Conservation (phyloP, 139 green algal species). For the Chlorella ohadii region DNA sequence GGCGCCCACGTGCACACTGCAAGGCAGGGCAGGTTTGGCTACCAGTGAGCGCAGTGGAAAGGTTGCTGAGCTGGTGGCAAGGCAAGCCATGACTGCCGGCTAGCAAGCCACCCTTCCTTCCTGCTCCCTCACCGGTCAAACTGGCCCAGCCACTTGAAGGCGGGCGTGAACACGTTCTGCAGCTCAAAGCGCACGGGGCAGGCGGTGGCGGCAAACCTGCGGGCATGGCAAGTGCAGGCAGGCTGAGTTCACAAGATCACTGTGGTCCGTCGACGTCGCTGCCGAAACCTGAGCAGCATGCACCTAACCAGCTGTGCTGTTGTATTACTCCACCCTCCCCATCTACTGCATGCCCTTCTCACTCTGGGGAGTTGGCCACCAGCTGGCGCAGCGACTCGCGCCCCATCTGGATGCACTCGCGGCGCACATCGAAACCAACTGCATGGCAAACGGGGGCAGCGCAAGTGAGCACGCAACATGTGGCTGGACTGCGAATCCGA, state of each 20-base stretch:
- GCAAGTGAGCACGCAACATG: too few species aligned
- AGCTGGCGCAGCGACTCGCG: conserved; percentile 43
- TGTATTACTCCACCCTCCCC: too few species aligned
- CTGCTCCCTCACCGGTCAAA: conserved; percentile 47
- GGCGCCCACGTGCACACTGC: conserved; percentile 64
- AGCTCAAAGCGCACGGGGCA: conserved; percentile 39
- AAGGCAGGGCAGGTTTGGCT: too few species aligned
- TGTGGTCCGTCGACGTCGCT: too few species aligned
- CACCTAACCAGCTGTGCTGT: too few species aligned
- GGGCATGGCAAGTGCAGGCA: not conserved
- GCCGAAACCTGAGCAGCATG: too few species aligned
- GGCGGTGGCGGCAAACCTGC: conserved; percentile 51
- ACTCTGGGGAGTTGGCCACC: conserved; percentile 34
- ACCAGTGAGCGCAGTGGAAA: too few species aligned
- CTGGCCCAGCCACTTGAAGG: conserved; percentile 34
- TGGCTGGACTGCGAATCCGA: too few species aligned
- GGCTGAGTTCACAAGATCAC: too few species aligned
- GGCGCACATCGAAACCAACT: conserved; percentile 64
- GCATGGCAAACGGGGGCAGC: not conserved
- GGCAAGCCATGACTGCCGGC: too few species aligned
- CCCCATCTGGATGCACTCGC: conserved; percentile 39
- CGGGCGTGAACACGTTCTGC: conserved; percentile 70
- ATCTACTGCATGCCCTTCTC: not conserved
- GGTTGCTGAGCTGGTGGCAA: too few species aligned
- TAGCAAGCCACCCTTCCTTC: too few species aligned